phyloP scores from a whole-genome alignment of 2,329 filamentous ascomycete species.

The Aureobasidium vineae region DNA sequence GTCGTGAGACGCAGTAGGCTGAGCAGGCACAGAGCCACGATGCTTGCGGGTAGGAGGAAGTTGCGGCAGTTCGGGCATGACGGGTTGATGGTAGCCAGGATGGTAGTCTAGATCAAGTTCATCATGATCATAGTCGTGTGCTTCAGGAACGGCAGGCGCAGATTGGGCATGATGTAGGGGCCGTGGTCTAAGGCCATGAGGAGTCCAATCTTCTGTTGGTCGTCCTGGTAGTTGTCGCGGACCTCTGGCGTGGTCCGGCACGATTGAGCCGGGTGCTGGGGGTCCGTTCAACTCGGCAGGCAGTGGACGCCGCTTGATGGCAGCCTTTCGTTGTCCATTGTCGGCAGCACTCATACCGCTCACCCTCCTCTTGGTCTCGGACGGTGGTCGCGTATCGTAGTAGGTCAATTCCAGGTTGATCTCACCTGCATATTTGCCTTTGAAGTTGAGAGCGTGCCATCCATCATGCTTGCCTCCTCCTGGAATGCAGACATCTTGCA shows the following conservation, averaged over 20 bases:
- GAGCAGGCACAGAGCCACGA: slow-evolving; percentile 29
- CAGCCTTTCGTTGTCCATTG: slow-evolving; percentile 52
- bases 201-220: slow-evolving; percentile 20
- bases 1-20: slow-evolving; percentile 33
- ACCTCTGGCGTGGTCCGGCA: slow-evolving; percentile 22
- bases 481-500: slow-evolving; percentile 74
- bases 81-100: slow-evolving; percentile 25
- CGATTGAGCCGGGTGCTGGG: slow-evolving; percentile 2
- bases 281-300: slow-evolving; percentile 51
- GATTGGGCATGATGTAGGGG: slow-evolving; percentile 11
- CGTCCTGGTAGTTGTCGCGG: slow-evolving; percentile 15
- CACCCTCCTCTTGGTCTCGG: slow-evolving; percentile 55
- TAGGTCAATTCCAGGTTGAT: slow-evolving; percentile 93
- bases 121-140: slow-evolving; percentile 5
- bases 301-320: slow-evolving; percentile 78
- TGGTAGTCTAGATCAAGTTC: slow-evolving; percentile 25
- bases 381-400: slow-evolving; percentile 84
- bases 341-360: slow-evolving; percentile 40
- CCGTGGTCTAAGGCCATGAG: slow-evolving; percentile 16
- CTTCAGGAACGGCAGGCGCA: slow-evolving; percentile 7
- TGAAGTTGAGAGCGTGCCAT: slow-evolving; percentile 85
- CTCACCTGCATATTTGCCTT: slow-evolving; percentile 93
- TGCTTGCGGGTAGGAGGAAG: slow-evolving; percentile 36
- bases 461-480: slow-evolving; percentile 92
- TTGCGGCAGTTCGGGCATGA: slow-evolving; percentile 39